phyloP scores from a whole-genome alignment of 805 yeast species.

The Nakazawaea laoshanensis region DNA sequence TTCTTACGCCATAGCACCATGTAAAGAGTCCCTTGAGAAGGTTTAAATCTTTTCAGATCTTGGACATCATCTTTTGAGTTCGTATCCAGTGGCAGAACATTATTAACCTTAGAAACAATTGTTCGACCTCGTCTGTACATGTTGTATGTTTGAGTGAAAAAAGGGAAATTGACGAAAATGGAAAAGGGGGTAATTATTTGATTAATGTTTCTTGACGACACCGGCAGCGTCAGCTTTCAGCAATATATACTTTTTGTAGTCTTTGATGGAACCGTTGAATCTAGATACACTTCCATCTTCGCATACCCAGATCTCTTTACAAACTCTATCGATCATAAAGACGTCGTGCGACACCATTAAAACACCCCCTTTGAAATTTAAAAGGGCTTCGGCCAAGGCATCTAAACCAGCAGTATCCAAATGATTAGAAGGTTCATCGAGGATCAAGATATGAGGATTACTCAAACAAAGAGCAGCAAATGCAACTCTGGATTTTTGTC shows the following conservation, averaged over 20 bases:
- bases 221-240: constrained; percentile 74
- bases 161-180: too few relatives aligned
- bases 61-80: too few relatives aligned
- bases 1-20: constrained; percentile 62
- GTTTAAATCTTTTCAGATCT: too few relatives aligned
- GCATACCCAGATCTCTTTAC: constrained; percentile 94
- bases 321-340: constrained; percentile 75
- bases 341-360: constrained; percentile 98
- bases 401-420: constrained; percentile 97
- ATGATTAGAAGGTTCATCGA: constrained; percentile 98
- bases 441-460: constrained; percentile 83
- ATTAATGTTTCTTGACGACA: constrained; percentile 81
- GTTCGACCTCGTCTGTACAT: too few relatives aligned
- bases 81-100: too few relatives aligned
- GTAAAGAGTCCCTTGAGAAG: too few relatives aligned
- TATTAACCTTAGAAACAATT: too few relatives aligned
- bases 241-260: constrained; percentile 83
- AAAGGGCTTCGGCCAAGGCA: constrained; percentile 86
- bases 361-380: constrained; percentile 88
- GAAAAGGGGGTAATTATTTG: too few relatives aligned
- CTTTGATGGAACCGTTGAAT: constrained; percentile 78
- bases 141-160: too few relatives aligned
- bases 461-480: constrained; percentile 89
- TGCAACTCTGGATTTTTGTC: constrained; percentile 97
- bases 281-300: constrained; percentile 75